These are phyloP conservation scores for Uronychia setigera DNA, from an alignment of 73 alveolate species.

Conservation along the genomic window DNA sequence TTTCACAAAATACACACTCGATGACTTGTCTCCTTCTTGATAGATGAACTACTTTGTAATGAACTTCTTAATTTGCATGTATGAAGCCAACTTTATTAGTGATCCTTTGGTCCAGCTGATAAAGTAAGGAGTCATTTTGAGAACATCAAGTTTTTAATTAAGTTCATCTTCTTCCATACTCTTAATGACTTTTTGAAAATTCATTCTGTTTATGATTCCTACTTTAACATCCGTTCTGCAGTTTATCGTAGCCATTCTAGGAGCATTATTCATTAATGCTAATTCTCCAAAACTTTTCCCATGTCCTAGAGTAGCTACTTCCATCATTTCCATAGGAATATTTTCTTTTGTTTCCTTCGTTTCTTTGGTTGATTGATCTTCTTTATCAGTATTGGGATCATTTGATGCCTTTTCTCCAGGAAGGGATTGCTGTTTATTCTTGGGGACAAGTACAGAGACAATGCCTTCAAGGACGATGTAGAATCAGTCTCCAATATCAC, in stretches of 20 bases:
- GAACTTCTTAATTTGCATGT: not conserved
- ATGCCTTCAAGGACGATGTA: not conserved
- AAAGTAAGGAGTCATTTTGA: not conserved
- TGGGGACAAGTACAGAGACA: not conserved
- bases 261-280: not conserved
- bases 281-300: not conserved
- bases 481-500: not conserved
- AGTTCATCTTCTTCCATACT: not conserved
- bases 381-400: not conserved
- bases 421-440: not conserved
- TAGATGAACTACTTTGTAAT: no score
- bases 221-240: not conserved
- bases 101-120: not conserved
- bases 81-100: not conserved
- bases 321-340: not conserved
- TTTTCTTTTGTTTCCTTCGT: not conserved
- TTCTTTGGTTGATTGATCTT: not conserved
- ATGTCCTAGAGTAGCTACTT: not conserved
- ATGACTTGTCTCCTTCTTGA: not conserved
- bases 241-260: not conserved
- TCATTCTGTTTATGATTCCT: not conserved
- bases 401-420: not conserved
- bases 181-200: not conserved
- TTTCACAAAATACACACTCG: not conserved
- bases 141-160: not conserved